These are phyloP conservation scores for Leucocoprinus sp. DNA, from an alignment of 768 basidiomycete species.

Conservation along the genomic window DNA sequence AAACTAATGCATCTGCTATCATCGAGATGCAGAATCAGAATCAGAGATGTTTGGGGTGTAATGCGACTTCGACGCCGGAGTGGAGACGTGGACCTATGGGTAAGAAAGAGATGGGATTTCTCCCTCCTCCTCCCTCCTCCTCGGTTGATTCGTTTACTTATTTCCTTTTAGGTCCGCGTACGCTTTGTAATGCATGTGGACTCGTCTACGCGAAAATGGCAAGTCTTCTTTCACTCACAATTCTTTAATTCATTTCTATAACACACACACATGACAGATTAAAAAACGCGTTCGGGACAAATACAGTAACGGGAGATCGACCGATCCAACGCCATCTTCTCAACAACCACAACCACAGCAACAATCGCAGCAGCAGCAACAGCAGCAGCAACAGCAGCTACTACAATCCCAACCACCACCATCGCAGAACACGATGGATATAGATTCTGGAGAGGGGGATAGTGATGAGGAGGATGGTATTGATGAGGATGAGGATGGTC, in stretches of 20 bases:
- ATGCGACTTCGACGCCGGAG: slow-evolving; percentile 79
- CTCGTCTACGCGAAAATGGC: slow-evolving; percentile 84
- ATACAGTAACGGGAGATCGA: slow-evolving; percentile 11
- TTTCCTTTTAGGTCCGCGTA: slow-evolving; percentile 70
- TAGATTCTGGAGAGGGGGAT: slow-evolving; percentile 9
- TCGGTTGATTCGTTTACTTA: too few relatives aligned
- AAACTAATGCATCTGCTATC: not conserved
- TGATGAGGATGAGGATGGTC: slow-evolving; percentile 2
- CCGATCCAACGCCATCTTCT: slow-evolving; percentile 7
- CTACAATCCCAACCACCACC: too few relatives aligned
- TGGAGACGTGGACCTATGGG: slow-evolving; percentile 82
- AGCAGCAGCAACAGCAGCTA: too few relatives aligned
- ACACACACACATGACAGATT: slow-evolving; percentile 17
- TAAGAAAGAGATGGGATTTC: slow-evolving; percentile 25
- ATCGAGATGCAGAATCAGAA: slow-evolving; percentile 28
- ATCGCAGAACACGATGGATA: slow-evolving; percentile 6
- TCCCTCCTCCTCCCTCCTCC: too few relatives aligned
- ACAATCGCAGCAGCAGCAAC: too few relatives aligned
- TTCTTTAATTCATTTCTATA: slow-evolving; percentile 2
- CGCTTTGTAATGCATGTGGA: slow-evolving; percentile 80
- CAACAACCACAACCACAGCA: too few relatives aligned
- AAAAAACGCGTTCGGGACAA: slow-evolving; percentile 27
- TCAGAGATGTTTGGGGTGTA: slow-evolving; percentile 76
- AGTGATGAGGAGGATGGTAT: slow-evolving; percentile 11
- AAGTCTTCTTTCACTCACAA: slow-evolving; percentile 22